Conservation (phyloP, 1,284 basidiomycete genomes). For the Grifola frondosa region DNA sequence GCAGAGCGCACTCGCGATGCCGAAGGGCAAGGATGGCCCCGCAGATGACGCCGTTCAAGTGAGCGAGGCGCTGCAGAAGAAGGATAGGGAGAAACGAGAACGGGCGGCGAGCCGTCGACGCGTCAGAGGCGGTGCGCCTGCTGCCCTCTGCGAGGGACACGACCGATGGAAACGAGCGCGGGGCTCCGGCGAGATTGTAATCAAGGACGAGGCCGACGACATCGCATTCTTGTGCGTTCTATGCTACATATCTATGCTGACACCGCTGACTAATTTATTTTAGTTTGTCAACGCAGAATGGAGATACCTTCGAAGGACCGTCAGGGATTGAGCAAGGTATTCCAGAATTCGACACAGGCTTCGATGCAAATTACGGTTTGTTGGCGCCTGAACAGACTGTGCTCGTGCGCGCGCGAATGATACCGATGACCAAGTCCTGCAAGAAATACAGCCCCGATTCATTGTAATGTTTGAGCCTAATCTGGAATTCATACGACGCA, state of each 20-base stretch:
- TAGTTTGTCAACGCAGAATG: slow-evolving; percentile 20
- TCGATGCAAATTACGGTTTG: slow-evolving; percentile 82
- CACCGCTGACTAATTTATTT: not conserved
- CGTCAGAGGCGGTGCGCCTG: slow-evolving; percentile 64
- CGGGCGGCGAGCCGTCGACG: slow-evolving; percentile 55
- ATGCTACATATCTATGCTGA: not conserved
- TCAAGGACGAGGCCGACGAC: slow-evolving; percentile 22
- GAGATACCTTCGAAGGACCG: slow-evolving; percentile 6
- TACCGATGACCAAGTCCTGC: slow-evolving; percentile 85
- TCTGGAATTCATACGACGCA: slow-evolving; percentile 87
- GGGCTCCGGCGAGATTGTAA: slow-evolving; percentile 7
- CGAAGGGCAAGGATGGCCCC: slow-evolving; percentile 18
- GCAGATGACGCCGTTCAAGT: slow-evolving; percentile 33
- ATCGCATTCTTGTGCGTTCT: slow-evolving; percentile 22
- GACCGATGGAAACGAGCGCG: not conserved
- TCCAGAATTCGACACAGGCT: slow-evolving; percentile 67
- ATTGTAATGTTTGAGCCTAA: slow-evolving; percentile 96
- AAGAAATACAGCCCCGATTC: slow-evolving; percentile 88
- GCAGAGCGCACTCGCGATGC: slow-evolving; percentile 22
- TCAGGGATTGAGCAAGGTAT: slow-evolving; percentile 55
- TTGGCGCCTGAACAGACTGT: slow-evolving; percentile 80
- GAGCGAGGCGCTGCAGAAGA: slow-evolving; percentile 73
- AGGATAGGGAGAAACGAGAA: slow-evolving; percentile 62
- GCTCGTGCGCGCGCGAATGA: slow-evolving; percentile 86
- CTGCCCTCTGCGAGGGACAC: slow-evolving; percentile 22